Evolutionary conservation across 805 yeast species (phyloP).

Genomic region (Starmerella potacharoeniae): DNA sequence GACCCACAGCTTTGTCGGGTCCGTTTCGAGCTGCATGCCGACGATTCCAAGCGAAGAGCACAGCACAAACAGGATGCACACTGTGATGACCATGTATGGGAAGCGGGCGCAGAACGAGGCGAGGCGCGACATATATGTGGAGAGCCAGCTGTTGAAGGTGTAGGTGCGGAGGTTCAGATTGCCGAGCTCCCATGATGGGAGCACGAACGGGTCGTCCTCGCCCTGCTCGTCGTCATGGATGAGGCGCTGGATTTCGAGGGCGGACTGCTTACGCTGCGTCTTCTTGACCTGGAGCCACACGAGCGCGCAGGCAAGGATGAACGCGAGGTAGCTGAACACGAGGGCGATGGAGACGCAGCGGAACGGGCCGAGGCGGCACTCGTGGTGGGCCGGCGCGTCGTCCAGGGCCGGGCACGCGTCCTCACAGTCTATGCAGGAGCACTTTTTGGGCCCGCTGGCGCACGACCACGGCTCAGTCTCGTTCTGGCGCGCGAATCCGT

Average conservation of each 20-base stretch:
- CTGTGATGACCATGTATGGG: constrained; percentile 45
- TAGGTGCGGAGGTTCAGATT: constrained; percentile 29
- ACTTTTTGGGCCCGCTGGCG: constrained; percentile 43
- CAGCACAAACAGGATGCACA: constrained; percentile 34
- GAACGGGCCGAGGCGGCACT: constrained; percentile 48
- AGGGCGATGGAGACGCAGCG: constrained; percentile 67
- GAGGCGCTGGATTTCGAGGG: constrained; percentile 26
- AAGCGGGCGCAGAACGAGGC: constrained; percentile 51
- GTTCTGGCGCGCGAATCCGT: constrained; percentile 20
- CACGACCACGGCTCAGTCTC: constrained; percentile 36
- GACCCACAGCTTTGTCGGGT: constrained; percentile 86
- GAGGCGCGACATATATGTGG: constrained; percentile 37
- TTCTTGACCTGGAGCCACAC: constrained; percentile 9
- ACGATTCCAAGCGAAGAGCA: constrained; percentile 43
- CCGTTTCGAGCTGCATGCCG: constrained; percentile 51
- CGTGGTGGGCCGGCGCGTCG: constrained; percentile 34
- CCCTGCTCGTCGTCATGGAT: constrained; percentile 34
- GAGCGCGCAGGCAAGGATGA: constrained; percentile 3
- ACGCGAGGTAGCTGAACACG: constrained; percentile 33
- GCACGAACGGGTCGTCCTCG: constrained; percentile 25
- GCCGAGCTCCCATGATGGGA: constrained; percentile 22
- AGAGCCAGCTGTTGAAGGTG: constrained; percentile 38
- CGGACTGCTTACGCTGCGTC: constrained; percentile 8
- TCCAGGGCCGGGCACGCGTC: constrained; percentile 51
- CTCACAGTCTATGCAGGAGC: constrained; percentile 83